Evolutionary conservation across 225 moss, liverwort and hornwort species (phyloP), one percentile per base, ranked within the genome.

Genomic region (Sphagnum contortum): DNA sequence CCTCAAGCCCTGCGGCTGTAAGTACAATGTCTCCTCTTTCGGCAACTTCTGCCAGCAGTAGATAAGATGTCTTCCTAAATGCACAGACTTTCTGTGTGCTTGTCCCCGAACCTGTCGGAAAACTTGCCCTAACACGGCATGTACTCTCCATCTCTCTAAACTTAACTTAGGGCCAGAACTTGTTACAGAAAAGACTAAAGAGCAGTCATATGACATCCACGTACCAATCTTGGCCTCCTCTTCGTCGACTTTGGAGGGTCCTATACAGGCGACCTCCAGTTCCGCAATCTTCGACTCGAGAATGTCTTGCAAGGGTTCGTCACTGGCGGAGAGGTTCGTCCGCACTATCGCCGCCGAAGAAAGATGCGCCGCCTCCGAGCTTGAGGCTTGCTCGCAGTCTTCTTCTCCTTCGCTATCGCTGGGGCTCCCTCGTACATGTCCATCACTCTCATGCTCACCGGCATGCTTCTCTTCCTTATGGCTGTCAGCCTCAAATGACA

Each of bases 351-450:
- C 66, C 63, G 86, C 66, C 64, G 82, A 76, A 9, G 76, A 53
- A 9, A 75, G 78, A 70, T 86, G 75, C 65, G 64, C 75, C 50
- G 81, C 82, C 69, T 76, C 74, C 57, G 89, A 92, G 77, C 89
- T 89, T 53, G 89, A 92, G 3, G 92, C 83, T 59, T 74, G 74
- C 53, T 84, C 86, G 61, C 80, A 83, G 64, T 94, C 94, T 67
- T 95, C 94, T 67, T 95, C 94, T 68, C 78, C 88, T 55, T 94
- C 91, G 72, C 89, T 92, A 68, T 92, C 92, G 52, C 89, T 88
- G 55, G 72, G 86, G 49, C 88, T 95, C 57, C 90, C 91, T 29
- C 29, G 29, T 29, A 29, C 29, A 29, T 29, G 29, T 48, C 71
- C 81, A 64, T 78, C 76, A 55, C 67, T 72, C 60, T 78, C 87